Evolutionary conservation across 495 filamentous ascomycete species (phyloP), one percentile per base, ranked within the genome.

Genomic region (Astrothelium subdiscretum): DNA sequence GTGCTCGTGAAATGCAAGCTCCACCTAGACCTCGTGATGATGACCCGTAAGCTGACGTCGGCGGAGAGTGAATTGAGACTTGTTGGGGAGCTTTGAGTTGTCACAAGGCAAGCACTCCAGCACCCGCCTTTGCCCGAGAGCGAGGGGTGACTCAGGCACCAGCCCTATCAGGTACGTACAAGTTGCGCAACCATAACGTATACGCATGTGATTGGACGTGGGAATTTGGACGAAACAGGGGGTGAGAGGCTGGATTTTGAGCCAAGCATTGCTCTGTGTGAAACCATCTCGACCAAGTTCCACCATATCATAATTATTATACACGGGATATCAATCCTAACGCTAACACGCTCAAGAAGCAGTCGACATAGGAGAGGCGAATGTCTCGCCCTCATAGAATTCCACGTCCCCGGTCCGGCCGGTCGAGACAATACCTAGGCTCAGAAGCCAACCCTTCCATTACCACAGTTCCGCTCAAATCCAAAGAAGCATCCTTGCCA

Each of bases 21-120:
- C n/a, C n/a, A n/a, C n/a, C n/a, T n/a, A n/a, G n/a, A n/a, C n/a
- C n/a, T n/a, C n/a, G n/a, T 24, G 24, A 24, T 29, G 24, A 24
- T 29, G 26, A 27, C 29, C 24, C 3, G 24, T 10, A 29, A 12
- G 20, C 48, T 54, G 48, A 54, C 24, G 59, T 61, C 58, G 8
- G 12, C 15, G 27, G 15, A 24, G 26, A 60, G 38, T n/a, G n/a
- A n/a, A n/a, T n/a, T n/a, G n/a, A n/a, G n/a, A n/a, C n/a, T n/a
- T n/a, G n/a, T n/a, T n/a, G n/a, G n/a, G 31, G 32, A 22, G 59
- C n/a, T 44, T 44, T 27, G 32, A 60, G 22, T 51, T 61, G 59
- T 51, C 59, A 51, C 59, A 60, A 38, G 27, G 35, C 59, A 38
- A 60, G 38, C 35, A 44, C 59, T 40, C 59, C 59, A 18, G 35